phyloP scores from a whole-genome alignment of 2,329 filamentous ascomycete species.

The Apiospora kogelbergensis region DNA sequence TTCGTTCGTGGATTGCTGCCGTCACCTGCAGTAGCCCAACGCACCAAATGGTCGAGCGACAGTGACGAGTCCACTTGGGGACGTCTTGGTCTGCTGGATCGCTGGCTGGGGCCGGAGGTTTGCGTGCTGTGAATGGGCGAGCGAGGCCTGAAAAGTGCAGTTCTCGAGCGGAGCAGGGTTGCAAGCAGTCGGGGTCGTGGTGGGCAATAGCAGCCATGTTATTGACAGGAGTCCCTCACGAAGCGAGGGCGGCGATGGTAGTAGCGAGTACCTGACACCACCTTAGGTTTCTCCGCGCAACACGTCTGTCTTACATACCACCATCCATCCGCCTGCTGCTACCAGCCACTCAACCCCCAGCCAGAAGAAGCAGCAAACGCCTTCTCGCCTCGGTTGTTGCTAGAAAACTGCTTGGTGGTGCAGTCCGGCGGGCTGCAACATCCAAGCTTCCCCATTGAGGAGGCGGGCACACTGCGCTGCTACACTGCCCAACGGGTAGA shows the following conservation, averaged over 20 bases:
- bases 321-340: neutral
- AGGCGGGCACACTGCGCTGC: neutral
- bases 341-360: neutral
- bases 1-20: neutral
- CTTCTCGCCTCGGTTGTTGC: neutral
- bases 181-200: neutral
- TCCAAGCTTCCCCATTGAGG: neutral
- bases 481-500: slow-evolving; percentile 5
- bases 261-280: neutral
- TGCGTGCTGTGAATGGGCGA: neutral
- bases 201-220: slow-evolving; percentile 3
- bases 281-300: neutral
- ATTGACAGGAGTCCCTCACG: neutral
- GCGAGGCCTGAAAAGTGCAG: neutral
- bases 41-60: neutral
- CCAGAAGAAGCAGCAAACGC: neutral
- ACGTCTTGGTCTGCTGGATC: neutral
- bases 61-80: slow-evolving; percentile 2
- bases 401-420: neutral
- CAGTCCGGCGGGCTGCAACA: neutral
- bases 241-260: neutral
- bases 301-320: neutral
- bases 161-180: slow-evolving; percentile 4
- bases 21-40: neutral
- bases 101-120: neutral